These are phyloP conservation scores for Sphaceloma murrayae DNA, from an alignment of 2,329 filamentous ascomycete species.

Conservation along the genomic window DNA sequence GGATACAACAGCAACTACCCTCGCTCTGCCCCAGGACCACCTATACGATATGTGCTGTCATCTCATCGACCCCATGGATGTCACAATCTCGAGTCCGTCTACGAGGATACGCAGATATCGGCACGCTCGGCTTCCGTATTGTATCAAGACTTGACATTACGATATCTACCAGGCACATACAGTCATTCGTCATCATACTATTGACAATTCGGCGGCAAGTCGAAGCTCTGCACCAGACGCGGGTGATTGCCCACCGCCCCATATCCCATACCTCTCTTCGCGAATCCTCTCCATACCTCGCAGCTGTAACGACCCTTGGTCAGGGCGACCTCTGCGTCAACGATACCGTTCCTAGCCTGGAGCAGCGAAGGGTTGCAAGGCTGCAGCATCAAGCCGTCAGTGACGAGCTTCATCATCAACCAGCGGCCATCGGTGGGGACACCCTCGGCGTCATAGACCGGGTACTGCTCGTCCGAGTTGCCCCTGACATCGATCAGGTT, in stretches of 20 bases:
- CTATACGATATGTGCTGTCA: too few species aligned
- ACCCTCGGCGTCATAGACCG: constrained; percentile 36
- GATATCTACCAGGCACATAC: neutral
- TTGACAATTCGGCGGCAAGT: neutral
- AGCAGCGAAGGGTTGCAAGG: constrained; percentile 48
- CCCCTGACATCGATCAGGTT: constrained; percentile 49
- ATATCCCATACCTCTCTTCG: constrained; percentile 46
- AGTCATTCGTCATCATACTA: constrained; percentile 3
- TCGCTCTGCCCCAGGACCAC: too few species aligned
- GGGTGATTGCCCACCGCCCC: constrained; percentile 21
- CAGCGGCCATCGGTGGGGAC: constrained; percentile 47
- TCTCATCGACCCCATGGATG: too few species aligned
- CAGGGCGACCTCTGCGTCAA: constrained; percentile 46
- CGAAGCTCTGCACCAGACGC: neutral
- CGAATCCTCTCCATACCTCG: constrained; percentile 48
- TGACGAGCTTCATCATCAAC: constrained; percentile 45
- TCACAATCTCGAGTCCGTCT: too few species aligned
- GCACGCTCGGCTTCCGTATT: too few species aligned
- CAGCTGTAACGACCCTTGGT: constrained; percentile 46
- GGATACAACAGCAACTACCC: too few species aligned
- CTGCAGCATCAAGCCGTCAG: constrained; percentile 43
- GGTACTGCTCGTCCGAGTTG: constrained; percentile 37
- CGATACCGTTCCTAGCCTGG: constrained; percentile 45
- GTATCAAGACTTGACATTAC: too few species aligned
- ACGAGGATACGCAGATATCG: too few species aligned